These are phyloP conservation scores for Phlyctochytrium bullatum DNA, from an alignment of 192 early-diverging fungal genomes.

Conservation along the genomic window DNA sequence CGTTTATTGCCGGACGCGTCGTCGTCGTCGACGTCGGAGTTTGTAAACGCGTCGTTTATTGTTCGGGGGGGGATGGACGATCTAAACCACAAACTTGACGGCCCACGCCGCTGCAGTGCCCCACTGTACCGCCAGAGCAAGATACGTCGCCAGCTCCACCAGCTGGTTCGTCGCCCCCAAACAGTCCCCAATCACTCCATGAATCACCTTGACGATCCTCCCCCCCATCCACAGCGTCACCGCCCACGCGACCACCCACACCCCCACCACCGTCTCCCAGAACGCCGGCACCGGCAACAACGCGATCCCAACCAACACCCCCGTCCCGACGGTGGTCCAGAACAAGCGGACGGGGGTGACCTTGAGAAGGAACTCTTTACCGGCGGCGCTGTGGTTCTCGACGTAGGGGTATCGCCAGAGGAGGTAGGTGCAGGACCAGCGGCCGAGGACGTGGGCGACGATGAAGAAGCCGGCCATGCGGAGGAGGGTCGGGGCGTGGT, in stretches of 20 bases:
- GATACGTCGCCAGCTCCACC: conserved; percentile 25
- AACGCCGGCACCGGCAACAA: conserved; percentile 10
- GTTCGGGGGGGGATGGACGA: too few species aligned
- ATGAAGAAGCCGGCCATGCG: conserved; percentile 13
- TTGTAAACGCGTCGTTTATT: too few species aligned
- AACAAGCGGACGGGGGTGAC: conserved; percentile 21
- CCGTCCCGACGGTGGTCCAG: conserved; percentile 13
- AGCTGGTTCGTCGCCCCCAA: conserved; percentile 35
- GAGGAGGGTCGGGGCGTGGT: background rate
- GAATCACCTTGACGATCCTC: conserved; percentile 24
- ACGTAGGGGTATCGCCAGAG: conserved; percentile 30
- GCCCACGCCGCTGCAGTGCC: background rate
- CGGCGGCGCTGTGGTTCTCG: conserved; percentile 24
- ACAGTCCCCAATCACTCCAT: conserved; percentile 37
- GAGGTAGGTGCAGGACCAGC: conserved; percentile 34
- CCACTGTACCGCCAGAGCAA: conserved; percentile 21
- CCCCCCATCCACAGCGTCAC: conserved; percentile 17
- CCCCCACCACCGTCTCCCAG: background rate
- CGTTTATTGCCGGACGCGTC: too few species aligned
- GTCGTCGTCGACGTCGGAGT: too few species aligned
- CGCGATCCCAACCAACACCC: conserved; percentile 15
- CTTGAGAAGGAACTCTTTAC: conserved; percentile 32
- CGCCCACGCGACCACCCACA: conserved; percentile 4
- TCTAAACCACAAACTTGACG: too few species aligned
- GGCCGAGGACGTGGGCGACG: conserved; percentile 24